phyloP scores from a whole-genome alignment of 2,329 filamentous ascomycete genomes.

The Sarocladiaceae sp. region DNA sequence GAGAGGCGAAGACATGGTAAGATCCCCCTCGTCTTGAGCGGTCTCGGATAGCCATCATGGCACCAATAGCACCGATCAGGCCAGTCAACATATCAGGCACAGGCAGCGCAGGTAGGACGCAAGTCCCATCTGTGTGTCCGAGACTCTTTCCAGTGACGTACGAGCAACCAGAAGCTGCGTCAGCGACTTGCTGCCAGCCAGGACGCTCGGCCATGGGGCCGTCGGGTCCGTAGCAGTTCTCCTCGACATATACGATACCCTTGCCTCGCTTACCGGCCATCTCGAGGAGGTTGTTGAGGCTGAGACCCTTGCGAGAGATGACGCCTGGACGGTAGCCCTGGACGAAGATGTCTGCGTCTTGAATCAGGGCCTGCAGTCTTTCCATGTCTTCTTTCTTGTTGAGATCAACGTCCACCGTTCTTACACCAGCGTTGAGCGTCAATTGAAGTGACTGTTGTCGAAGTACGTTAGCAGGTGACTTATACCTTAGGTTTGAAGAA shows the following conservation, averaged over 20 bases:
- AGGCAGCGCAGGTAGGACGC: constrained; percentile 25
- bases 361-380: constrained; percentile 34
- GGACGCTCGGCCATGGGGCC: constrained; percentile 52
- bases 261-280: constrained; percentile 43
- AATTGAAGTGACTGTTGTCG: constrained; percentile 11
- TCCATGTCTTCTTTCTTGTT: constrained; percentile 30
- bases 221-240: constrained; percentile 58
- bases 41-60: constrained; percentile 25
- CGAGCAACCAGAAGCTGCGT: constrained; percentile 31
- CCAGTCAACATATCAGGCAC: constrained; percentile 30
- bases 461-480: neutral
- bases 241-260: constrained; percentile 58
- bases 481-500: neutral
- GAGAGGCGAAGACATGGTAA: constrained; percentile 23
- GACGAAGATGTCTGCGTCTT: constrained; percentile 45
- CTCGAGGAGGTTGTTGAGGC: constrained; percentile 34
- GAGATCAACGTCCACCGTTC: constrained; percentile 40
- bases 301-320: constrained; percentile 34
- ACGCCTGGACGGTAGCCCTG: constrained; percentile 44
- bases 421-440: constrained; percentile 40
- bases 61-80: constrained; percentile 23
- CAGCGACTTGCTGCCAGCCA: constrained; percentile 63
- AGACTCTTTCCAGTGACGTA: constrained; percentile 24
- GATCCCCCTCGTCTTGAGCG: constrained; percentile 24
- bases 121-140: constrained; percentile 19